Evolutionary conservation across 75 land plant species (phyloP).

Genomic region (Larix kaempferi): DNA sequence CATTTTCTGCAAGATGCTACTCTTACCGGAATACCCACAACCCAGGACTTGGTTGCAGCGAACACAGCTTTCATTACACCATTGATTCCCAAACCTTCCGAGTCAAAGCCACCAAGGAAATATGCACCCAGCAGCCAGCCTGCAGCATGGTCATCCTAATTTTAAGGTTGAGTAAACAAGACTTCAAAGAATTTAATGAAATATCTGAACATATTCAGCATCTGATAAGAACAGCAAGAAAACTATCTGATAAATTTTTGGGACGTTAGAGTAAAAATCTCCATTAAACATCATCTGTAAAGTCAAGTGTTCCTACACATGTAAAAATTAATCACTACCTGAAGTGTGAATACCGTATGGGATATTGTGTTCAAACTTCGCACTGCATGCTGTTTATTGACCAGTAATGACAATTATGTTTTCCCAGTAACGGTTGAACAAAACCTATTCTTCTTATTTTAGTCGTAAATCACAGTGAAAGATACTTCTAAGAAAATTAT

Average conservation of each 20-base stretch:
- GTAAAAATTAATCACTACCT: neutral
- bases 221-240: neutral
- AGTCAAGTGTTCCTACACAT: neutral
- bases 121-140: conserved; percentile 93
- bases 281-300: neutral
- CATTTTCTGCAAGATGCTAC: neutral
- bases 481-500: neutral
- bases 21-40: conserved; percentile 86
- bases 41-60: conserved; percentile 88
- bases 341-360: too few species aligned
- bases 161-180: neutral
- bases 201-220: neutral
- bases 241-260: neutral
- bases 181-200: neutral
- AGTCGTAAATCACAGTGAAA: neutral
- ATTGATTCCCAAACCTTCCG: conserved; percentile 83
- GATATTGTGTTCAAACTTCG: too few species aligned
- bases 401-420: too few species aligned
- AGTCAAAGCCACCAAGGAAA: conserved; percentile 84
- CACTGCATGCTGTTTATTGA: too few species aligned
- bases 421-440: too few species aligned
- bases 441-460: too few species aligned
- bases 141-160: conserved; percentile 15
- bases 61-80: conserved; percentile 48
- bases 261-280: neutral